These are phyloP conservation scores for Aspergillus pseudotamarii DNA, from an alignment of 2,329 filamentous ascomycete genomes.

Conservation along the genomic window DNA sequence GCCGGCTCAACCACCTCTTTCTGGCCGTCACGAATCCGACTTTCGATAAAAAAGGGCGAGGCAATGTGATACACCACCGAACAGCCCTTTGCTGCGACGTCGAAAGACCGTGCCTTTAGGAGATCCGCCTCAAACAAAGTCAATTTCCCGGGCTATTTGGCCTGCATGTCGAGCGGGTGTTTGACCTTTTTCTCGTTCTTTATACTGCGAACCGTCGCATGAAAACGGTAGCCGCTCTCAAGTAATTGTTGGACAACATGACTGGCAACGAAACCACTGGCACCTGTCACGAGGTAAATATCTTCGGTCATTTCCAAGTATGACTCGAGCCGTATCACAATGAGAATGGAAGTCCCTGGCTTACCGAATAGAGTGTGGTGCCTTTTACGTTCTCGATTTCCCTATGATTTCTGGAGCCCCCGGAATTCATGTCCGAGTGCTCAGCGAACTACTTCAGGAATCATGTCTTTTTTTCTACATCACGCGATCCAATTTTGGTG, in stretches of 20 bases:
- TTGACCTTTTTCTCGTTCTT: conserved; percentile 20
- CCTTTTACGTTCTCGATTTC: no score
- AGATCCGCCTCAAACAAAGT: conserved; percentile 35
- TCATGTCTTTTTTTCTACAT: no score
- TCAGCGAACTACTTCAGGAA: no score
- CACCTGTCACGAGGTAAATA: conserved; percentile 20
- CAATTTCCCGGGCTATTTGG: conserved; percentile 14
- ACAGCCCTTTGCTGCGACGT: conserved; percentile 30
- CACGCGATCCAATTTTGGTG: neutral
- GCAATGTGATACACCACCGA: conserved; percentile 39
- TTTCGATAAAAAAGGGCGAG: conserved; percentile 35
- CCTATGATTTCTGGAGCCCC: no score
- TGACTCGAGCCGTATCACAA: no score
- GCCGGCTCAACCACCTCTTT: conserved; percentile 28
- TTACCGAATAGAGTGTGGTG: no score
- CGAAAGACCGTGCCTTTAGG: conserved; percentile 32
- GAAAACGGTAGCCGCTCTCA: conserved; percentile 16
- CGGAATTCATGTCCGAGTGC: no score
- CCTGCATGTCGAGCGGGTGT: conserved; percentile 21
- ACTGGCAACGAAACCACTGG: conserved; percentile 21
- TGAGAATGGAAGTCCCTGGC: no score
- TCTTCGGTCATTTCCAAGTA: no score
- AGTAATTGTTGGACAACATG: conserved; percentile 23
- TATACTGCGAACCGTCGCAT: conserved; percentile 20
- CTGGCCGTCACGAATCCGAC: conserved; percentile 20